Evolutionary conservation across 495 filamentous ascomycete species (phyloP), one percentile per base, ranked within the genome.

Genomic region (Eremomyces bilateralis): DNA sequence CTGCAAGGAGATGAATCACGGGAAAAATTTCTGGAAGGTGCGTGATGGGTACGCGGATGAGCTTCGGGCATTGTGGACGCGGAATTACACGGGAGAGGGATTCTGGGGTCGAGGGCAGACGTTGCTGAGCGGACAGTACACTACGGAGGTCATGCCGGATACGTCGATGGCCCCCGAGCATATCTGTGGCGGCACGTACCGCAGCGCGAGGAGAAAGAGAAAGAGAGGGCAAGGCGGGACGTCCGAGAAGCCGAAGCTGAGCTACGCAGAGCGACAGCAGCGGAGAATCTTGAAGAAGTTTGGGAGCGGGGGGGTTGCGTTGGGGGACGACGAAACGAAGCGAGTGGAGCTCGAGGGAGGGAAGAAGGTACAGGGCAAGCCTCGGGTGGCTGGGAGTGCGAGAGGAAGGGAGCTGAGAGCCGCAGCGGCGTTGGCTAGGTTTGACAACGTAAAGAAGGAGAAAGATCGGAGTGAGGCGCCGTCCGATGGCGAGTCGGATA

Each of bases 1-100:
- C 45, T 75, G 71, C 54, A 70, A 77, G 50, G 69, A 84, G 43
- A 85, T 85, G 80, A 83, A 84, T 45, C 79, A 85, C 41, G 69
- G 63, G 1, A 54, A 59, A 30, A 64, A 59, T 2, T 84, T 83
- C 49, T 84, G 79, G 79, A 62, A 61, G 16, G 71, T 79, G 12
- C 52, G 76, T 20, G 74, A 81, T 47, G 45, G 53, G 33, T 80
- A 71, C 47, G 69, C 75, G 8, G 58, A 52, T 20, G 62, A 77
- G 21, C 66, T 85, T 61, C 58, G 63, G 31, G 58, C 21, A 2
- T 46, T 84, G 6, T 80, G 76, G 73, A 53, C 44, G 2, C 63
- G 59, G 19, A 60, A 60, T 2, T 85, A 78, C 40, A 74, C 67
- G 0, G 79, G 79, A 0, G 79, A 85, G 37, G 79, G 79, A 0